Evolutionary conservation across 148 eudicot species (phyloP).

Genomic region (Rhododendron vialii): DNA sequence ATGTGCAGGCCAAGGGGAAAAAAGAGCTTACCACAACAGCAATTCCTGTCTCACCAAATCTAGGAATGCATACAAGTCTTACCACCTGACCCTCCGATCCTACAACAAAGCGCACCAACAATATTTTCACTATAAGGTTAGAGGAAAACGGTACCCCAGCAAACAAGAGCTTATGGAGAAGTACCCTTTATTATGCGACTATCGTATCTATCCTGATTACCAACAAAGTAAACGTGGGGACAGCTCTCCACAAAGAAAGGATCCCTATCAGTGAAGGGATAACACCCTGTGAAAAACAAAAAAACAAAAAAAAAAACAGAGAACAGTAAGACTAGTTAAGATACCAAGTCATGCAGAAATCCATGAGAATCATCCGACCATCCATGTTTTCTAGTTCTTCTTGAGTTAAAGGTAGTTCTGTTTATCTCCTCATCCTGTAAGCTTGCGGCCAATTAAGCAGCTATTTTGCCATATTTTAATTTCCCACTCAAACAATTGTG

Average conservation of each 20-base stretch:
- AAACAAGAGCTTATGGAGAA: background rate
- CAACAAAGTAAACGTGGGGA: slow-evolving; percentile 95
- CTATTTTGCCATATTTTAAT: background rate
- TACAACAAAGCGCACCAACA: slow-evolving; percentile 19
- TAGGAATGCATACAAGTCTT: slow-evolving; percentile 75
- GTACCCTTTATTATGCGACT: slow-evolving; percentile 61
- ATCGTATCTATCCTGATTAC: slow-evolving; percentile 67
- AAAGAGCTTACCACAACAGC: slow-evolving; percentile 66
- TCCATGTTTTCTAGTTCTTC: background rate
- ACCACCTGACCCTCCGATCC: slow-evolving; percentile 83
- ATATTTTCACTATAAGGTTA: background rate
- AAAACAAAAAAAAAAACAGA: background rate
- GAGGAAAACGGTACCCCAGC: background rate
- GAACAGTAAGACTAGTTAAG: background rate
- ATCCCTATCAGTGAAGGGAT: slow-evolving; percentile 92
- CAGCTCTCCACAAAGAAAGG: slow-evolving; percentile 86
- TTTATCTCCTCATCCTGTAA: background rate
- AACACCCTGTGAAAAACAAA: slow-evolving; percentile 58
- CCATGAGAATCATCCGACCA: background rate
- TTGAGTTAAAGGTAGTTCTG: background rate
- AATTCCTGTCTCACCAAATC: slow-evolving; percentile 78
- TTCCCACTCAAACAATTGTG: background rate
- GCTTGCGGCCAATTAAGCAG: background rate
- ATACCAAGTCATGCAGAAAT: background rate
- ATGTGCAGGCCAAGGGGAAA: background rate